Conservation (phyloP, 176 grass and related monocot species). For the Coix lacrymajobi region DNA sequence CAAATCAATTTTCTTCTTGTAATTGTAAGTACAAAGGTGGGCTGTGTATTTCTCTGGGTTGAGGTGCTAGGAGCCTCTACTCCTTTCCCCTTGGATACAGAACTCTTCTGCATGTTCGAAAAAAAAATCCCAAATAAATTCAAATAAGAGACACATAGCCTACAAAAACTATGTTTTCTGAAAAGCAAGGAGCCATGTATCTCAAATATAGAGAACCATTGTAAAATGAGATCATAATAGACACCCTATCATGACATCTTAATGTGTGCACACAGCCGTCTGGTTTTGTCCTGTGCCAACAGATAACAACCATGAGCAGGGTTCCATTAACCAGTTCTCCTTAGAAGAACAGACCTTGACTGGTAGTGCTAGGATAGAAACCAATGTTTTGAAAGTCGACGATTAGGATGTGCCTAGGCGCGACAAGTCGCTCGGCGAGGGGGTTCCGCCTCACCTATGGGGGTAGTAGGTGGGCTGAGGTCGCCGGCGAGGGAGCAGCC, state of each 20-base stretch:
- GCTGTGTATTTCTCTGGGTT: neutral
- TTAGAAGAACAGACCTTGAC: neutral
- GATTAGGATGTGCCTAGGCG: too few species aligned
- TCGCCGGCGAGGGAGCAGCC: too few species aligned
- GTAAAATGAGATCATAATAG: neutral
- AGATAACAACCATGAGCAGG: neutral
- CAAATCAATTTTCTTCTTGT: neutral
- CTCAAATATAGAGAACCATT: neutral
- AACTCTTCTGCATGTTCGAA: neutral
- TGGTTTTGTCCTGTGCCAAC: neutral
- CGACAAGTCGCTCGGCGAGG: too few species aligned
- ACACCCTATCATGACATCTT: neutral
- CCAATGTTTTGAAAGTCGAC: too few species aligned
- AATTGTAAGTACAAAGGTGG: neutral
- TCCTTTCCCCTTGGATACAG: neutral
- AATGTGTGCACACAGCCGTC: neutral
- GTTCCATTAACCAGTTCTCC: neutral
- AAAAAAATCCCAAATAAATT: neutral
- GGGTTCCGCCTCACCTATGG: too few species aligned
- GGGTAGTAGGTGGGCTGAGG: too few species aligned
- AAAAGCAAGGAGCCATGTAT: neutral
- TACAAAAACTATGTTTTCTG: conserved; percentile 15
- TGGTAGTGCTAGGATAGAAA: neutral
- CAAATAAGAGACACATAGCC: neutral
- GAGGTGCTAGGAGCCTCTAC: neutral